These are phyloP conservation scores for Aspergillus candidus DNA, from an alignment of 2,329 filamentous ascomycete genomes.

Conservation along the genomic window DNA sequence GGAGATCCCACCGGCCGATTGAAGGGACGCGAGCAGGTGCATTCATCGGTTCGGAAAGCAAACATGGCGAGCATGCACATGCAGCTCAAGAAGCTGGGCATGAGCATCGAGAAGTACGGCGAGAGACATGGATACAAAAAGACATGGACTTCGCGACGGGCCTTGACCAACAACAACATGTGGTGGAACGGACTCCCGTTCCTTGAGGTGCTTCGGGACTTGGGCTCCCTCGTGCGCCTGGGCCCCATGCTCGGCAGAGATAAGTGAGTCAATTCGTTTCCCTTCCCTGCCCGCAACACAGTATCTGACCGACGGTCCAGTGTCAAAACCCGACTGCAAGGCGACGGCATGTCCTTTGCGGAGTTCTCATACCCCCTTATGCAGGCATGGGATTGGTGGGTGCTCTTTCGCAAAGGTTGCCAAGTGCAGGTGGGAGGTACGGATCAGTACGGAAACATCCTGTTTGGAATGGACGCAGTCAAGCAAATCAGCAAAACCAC, in stretches of 20 bases:
- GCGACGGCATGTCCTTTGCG: constrained; percentile 87
- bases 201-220: constrained; percentile 65
- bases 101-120: constrained; percentile 63
- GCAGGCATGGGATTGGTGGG: constrained; percentile 96
- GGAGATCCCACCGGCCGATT: constrained; percentile 44
- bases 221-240: constrained; percentile 69
- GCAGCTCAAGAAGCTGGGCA: constrained; percentile 59
- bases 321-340: constrained; percentile 76
- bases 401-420: constrained; percentile 65
- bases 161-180: constrained; percentile 70
- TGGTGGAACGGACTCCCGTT: constrained; percentile 73
- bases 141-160: constrained; percentile 60
- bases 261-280: constrained; percentile 54
- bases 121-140: constrained; percentile 58
- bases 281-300: neutral
- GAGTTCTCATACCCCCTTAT: constrained; percentile 92
- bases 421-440: constrained; percentile 90
- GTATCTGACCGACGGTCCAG: constrained; percentile 31
- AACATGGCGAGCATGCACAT: constrained; percentile 46
- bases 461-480: constrained; percentile 79
- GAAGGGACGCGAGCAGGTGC: constrained; percentile 34
- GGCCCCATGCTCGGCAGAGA: constrained; percentile 85
- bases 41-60: constrained; percentile 35
- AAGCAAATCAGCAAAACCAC: constrained; percentile 60
- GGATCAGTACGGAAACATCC: constrained; percentile 95